These are phyloP conservation scores for Cladosporium austrohemisphaericum DNA, from an alignment of 2,329 filamentous ascomycete species.

Conservation along the genomic window DNA sequence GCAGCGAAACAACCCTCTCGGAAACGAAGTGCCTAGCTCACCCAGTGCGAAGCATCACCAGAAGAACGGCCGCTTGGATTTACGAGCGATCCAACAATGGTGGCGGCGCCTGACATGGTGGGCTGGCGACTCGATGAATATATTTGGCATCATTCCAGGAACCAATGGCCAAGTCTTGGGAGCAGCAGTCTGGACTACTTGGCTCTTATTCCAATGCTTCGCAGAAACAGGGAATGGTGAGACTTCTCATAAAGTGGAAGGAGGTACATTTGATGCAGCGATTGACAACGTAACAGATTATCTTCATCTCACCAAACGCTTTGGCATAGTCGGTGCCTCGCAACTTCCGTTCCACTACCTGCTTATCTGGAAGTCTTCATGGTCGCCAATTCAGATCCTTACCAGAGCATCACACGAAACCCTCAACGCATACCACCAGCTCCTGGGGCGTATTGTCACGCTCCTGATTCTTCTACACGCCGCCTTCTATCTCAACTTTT, in stretches of 20 bases:
- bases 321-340: slow-evolving; percentile 57
- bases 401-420: slow-evolving; percentile 53
- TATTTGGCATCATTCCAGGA: slow-evolving; percentile 39
- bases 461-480: slow-evolving; percentile 52
- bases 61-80: not conserved
- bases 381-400: slow-evolving; percentile 49
- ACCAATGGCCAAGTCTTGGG: slow-evolving; percentile 50
- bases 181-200: slow-evolving; percentile 48
- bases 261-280: not conserved
- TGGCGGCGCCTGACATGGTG: slow-evolving; percentile 35
- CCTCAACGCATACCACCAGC: slow-evolving; percentile 55
- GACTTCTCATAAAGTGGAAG: no score
- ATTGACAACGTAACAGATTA: slow-evolving; percentile 49
- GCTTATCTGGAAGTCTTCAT: slow-evolving; percentile 50
- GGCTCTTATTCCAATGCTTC: slow-evolving; percentile 50
- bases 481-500: slow-evolving; percentile 56
- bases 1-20: slow-evolving; percentile 6
- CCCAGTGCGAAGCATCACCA: slow-evolving; percentile 4
- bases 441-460: slow-evolving; percentile 54
- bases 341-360: slow-evolving; percentile 60
- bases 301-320: slow-evolving; percentile 59
- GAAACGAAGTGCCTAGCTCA: not conserved
- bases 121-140: slow-evolving; percentile 22
- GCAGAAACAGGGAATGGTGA: slow-evolving; percentile 53
- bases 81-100: not conserved